Base-by-base conservation (phyloP, 768 basidiomycete genomes). In the Filobasidium wieringae region DNA sequence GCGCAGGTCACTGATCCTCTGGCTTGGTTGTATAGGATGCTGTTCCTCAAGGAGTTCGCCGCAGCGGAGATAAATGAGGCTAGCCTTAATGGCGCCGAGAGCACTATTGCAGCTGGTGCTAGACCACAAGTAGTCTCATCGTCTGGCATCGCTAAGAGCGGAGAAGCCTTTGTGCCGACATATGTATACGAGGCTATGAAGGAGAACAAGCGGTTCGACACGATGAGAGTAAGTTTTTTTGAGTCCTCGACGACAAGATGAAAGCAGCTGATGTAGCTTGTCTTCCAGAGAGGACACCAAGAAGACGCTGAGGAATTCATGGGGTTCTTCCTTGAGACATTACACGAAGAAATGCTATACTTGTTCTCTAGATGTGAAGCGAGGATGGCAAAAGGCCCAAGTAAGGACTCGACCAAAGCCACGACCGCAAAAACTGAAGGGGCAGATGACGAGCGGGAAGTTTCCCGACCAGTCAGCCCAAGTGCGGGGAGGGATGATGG, bases 231-330 rank as follows among this genome's bases (percentile, higher is more conserved):
- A 63, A 65, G 84, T 80, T 2, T 15, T 24, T 0, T 52, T 17
- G 36, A n/a, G n/a, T n/a, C n/a, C n/a, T n/a, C n/a, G n/a, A n/a
- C n/a, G n/a, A n/a, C n/a, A n/a, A n/a, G n/a, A n/a, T n/a, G n/a
- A 11, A 11, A n/a, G n/a, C n/a, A 39, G 32, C 24, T 51, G 7
- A 39, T 36, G 32, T 22, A 31, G 6, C n/a, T 27, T 36, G 19
- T 39, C 26, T 31, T 53, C 54, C 30, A 29, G 81, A 83, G 87
- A 34, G 91, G 91, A 0, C 87, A 90, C 58, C 93, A 99, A 75
- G 93, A 99, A 72, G 93, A 99, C 58, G 93, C 92, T 9, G 92
- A 99, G 73, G 93, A 99, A 74, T 97, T 95, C 73, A 78, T 97
- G n/a, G 93, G 93, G 2, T 96, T 95, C 76, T 93, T 88, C 75